phyloP scores from a whole-genome alignment of 2,329 filamentous ascomycete genomes.

The Claviceps pazoutovae region DNA sequence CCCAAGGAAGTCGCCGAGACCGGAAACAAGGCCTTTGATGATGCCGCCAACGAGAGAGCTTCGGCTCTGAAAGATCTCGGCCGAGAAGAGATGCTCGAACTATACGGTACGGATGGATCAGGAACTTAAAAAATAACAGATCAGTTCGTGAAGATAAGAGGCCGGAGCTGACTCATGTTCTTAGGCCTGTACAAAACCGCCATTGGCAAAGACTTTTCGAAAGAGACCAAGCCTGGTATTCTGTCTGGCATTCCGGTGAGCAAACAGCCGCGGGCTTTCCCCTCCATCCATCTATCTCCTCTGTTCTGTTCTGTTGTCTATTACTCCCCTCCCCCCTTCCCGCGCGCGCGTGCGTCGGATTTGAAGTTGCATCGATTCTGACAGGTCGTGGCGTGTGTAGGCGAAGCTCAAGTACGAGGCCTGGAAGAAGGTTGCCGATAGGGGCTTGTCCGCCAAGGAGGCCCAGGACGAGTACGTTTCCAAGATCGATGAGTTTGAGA shows the following conservation, averaged over 20 bases:
- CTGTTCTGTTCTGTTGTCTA: neutral
- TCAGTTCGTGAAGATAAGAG: neutral
- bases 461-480: conserved; percentile 68
- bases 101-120: neutral
- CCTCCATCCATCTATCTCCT: neutral
- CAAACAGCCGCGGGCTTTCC: neutral
- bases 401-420: conserved; percentile 1
- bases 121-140: neutral
- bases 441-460: conserved; percentile 44
- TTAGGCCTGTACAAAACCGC: neutral
- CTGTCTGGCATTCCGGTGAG: neutral
- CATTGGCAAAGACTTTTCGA: neutral
- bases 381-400: neutral
- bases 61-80: neutral
- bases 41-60: neutral
- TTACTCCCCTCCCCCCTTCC: no score
- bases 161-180: neutral
- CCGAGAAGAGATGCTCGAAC: neutral
- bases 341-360: no score
- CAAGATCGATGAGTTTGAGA: conserved; percentile 52
- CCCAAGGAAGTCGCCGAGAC: neutral
- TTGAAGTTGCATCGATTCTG: neutral
- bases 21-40: neutral
- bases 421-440: conserved; percentile 40
- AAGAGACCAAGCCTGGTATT: neutral